Evolutionary conservation across 495 filamentous ascomycete genomes (phyloP).

Genomic region (Neohortaea acidophila): DNA sequence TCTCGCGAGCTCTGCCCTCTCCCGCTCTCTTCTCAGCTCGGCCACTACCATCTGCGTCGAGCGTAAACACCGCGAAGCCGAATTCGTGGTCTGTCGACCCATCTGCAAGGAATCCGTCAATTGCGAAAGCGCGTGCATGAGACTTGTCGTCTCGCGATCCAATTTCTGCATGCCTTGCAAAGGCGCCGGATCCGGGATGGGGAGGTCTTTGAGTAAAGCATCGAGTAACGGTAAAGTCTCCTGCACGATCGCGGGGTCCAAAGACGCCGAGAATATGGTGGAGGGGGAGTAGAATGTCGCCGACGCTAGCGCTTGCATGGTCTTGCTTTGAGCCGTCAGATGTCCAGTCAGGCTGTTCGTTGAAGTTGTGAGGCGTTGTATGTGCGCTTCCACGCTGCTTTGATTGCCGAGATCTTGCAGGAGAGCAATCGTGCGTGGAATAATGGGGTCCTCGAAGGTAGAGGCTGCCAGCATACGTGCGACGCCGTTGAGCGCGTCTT

Average conservation of each 20-base stretch:
- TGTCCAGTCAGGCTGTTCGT: slow-evolving; percentile 15
- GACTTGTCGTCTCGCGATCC: slow-evolving; percentile 56
- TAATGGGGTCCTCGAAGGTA: slow-evolving; percentile 10
- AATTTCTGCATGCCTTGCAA: slow-evolving; percentile 65
- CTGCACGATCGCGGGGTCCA: slow-evolving; percentile 6
- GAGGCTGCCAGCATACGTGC: slow-evolving; percentile 12
- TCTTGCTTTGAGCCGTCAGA: slow-evolving; percentile 13
- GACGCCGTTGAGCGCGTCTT: slow-evolving; percentile 15
- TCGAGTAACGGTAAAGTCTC: slow-evolving; percentile 9
- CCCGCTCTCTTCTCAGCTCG: slow-evolving; percentile 68
- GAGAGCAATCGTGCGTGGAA: slow-evolving; percentile 7
- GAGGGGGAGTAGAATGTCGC: slow-evolving; percentile 11
- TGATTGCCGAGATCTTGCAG: slow-evolving; percentile 20
- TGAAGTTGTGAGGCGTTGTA: slow-evolving; percentile 14
- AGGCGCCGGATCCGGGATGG: slow-evolving; percentile 48
- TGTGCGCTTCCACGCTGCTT: slow-evolving; percentile 10
- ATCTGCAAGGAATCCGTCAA: slow-evolving; percentile 90
- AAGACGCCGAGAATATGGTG: neutral
- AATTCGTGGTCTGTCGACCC: slow-evolving; percentile 70
- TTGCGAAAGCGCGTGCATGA: slow-evolving; percentile 64
- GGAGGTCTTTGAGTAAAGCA: slow-evolving; percentile 6
- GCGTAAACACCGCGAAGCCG: slow-evolving; percentile 58
- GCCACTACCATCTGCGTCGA: slow-evolving; percentile 65
- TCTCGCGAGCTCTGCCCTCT: slow-evolving; percentile 63
- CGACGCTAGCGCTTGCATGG: slow-evolving; percentile 4